phyloP scores from a whole-genome alignment of 2,329 filamentous ascomycete species.

The Cladophialophora yegresii region DNA sequence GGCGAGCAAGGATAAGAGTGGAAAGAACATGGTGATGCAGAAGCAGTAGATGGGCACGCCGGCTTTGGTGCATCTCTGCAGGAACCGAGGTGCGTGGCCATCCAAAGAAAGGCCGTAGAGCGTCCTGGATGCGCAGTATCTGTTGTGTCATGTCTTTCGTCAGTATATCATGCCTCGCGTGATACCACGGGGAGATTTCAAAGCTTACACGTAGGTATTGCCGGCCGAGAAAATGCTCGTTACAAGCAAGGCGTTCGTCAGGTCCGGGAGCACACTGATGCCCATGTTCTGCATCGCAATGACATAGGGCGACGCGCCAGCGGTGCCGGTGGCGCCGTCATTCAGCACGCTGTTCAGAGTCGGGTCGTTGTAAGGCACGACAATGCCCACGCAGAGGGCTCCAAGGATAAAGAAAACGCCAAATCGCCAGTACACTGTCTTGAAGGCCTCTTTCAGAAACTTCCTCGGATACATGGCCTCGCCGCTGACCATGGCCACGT shows the following conservation, averaged over 20 bases:
- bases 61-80: conserved; percentile 60
- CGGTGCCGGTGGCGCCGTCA: conserved; percentile 49
- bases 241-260: conserved; percentile 43
- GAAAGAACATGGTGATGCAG: conserved; percentile 56
- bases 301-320: conserved; percentile 61
- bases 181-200: neutral
- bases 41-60: conserved; percentile 66
- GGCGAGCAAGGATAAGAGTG: conserved; percentile 56
- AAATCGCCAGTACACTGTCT: conserved; percentile 72
- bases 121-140: conserved; percentile 56
- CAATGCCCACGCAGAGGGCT: conserved; percentile 67
- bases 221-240: conserved; percentile 60
- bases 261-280: neutral
- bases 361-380: conserved; percentile 66
- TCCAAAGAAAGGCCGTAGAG: conserved; percentile 58
- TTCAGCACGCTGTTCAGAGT: conserved; percentile 54
- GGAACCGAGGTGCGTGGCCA: conserved; percentile 56
- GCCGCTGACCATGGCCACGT: conserved; percentile 62
- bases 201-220: conserved; percentile 48
- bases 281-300: conserved; percentile 61
- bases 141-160: conserved; percentile 39
- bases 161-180: neutral
- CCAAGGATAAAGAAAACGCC: conserved; percentile 73
- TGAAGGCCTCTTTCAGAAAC: conserved; percentile 60
- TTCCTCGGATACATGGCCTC: conserved; percentile 68